Evolutionary conservation across 345 rosid genomes (phyloP), one percentile per base, ranked within the genome.

Genomic region (Citrus australasica): DNA sequence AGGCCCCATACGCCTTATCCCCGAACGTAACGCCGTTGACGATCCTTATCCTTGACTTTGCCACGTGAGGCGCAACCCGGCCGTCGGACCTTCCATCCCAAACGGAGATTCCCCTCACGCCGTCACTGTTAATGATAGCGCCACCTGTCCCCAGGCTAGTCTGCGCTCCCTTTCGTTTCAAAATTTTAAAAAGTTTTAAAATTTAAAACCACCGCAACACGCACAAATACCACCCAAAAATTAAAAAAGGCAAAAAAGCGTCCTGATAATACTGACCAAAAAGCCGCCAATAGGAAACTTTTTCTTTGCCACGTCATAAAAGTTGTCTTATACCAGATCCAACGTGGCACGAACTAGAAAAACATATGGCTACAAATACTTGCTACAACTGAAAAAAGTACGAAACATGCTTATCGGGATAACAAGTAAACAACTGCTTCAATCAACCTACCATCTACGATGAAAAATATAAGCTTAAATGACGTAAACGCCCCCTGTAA

Each of bases 201-300:
- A 30, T 32, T 61, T 32, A 40, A 78, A 59, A 32, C 17, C 74
- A 51, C 62, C 40, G 9, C 61, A 65, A 22, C 68, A 3, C 40
- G 1, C 4, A 17, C 58, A 53, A 53, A 53, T 53, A 13, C 51
- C 51, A 46, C 5, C 17, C 17, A 53, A 53, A 53, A 53, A 53
- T 17, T 53, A 53, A 53, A 53, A 3, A 3, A 9, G 11, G 11
- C 0, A 40, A n/a, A 8, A 70, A 58, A 58, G 1, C n/a, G 14
- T 71, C 21, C 61, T 8, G 87, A 84, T 84, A 82, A 82, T 80
- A 40, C 73, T 9, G 30, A 67, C 73, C 76, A 78, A 87, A 85
- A 84, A 82, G 87, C 67, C 55, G 82, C 87, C 84, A 86, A 84
- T 77, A 75, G 40, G 22, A 37, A 48, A 73, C 77, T 59, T n/a